Evolutionary conservation across 164 flowering plant genomes (phyloP).

Genomic region (Vitis riparia): DNA sequence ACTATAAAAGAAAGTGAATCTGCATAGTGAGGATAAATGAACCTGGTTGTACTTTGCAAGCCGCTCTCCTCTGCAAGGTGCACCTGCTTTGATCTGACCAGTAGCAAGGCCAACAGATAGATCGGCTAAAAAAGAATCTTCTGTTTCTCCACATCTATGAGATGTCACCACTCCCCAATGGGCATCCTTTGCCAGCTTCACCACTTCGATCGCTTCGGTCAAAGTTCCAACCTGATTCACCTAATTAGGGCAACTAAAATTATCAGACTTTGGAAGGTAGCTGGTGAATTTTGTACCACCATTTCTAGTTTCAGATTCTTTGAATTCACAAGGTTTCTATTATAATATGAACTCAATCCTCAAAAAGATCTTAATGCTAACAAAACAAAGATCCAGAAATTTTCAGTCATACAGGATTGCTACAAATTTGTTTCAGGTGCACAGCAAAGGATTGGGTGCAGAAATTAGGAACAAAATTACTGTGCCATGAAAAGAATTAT

Average conservation of each 20-base stretch:
- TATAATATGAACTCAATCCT: no score
- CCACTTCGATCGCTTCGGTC: conserved; percentile 89
- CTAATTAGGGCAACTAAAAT: conserved; percentile 27
- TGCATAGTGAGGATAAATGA: neutral
- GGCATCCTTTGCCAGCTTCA: conserved; percentile 86
- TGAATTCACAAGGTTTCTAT: no score
- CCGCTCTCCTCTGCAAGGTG: conserved; percentile 95
- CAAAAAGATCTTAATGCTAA: no score
- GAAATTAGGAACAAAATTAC: neutral
- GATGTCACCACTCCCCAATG: conserved; percentile 89
- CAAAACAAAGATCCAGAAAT: neutral
- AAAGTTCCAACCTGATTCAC: conserved; percentile 89
- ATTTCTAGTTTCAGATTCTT: neutral
- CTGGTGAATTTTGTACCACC: neutral
- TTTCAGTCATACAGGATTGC: neutral
- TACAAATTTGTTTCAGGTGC: neutral
- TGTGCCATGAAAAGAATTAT: neutral
- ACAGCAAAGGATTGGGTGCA: no score
- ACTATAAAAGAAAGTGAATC: neutral
- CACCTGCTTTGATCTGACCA: conserved; percentile 93
- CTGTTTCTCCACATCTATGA: conserved; percentile 94
- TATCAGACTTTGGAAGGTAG: neutral
- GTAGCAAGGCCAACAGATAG: conserved; percentile 83
- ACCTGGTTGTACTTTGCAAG: conserved; percentile 95
- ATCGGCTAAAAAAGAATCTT: conserved; percentile 88